These are phyloP conservation scores for Lathyrus oleraceus DNA, from an alignment of 306 rosid species.

Conservation along the genomic window DNA sequence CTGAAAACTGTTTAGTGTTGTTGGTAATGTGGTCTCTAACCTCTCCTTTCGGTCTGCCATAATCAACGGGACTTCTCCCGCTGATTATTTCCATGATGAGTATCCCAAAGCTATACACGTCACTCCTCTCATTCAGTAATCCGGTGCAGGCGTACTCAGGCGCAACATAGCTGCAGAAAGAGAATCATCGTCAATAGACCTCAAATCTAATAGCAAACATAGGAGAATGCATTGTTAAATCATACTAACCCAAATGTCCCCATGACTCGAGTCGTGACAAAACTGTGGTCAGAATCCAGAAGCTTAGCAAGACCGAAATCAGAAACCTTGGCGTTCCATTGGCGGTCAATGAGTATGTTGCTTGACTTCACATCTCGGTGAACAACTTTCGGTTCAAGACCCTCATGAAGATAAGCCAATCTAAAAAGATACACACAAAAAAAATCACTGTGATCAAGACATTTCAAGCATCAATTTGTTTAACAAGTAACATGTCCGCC, in stretches of 20 bases:
- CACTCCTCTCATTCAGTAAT: slow-evolving; percentile 96
- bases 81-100: slow-evolving; percentile 92
- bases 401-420: slow-evolving; percentile 98
- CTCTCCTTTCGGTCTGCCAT: slow-evolving; percentile 87
- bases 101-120: slow-evolving; percentile 91
- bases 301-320: slow-evolving; percentile 99
- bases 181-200: slow-evolving; percentile 22
- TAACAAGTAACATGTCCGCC: neutral
- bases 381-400: slow-evolving; percentile 98
- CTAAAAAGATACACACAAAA: slow-evolving; percentile 46
- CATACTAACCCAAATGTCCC: slow-evolving; percentile 96
- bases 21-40: slow-evolving; percentile 45
- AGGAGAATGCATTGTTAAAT: slow-evolving; percentile 17
- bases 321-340: slow-evolving; percentile 91
- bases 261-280: slow-evolving; percentile 98
- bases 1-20: neutral
- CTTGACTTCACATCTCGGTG: slow-evolving; percentile 96
- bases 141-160: slow-evolving; percentile 99
- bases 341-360: slow-evolving; percentile 88
- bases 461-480: slow-evolving; percentile 25
- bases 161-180: slow-evolving; percentile 82
- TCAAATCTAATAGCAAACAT: slow-evolving; percentile 5
- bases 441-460: slow-evolving; percentile 27
- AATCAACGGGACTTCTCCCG: slow-evolving; percentile 92
- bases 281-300: slow-evolving; percentile 77